phyloP scores from a whole-genome alignment of 2,329 filamentous ascomycete genomes.

The Lachnellula hyalina region DNA sequence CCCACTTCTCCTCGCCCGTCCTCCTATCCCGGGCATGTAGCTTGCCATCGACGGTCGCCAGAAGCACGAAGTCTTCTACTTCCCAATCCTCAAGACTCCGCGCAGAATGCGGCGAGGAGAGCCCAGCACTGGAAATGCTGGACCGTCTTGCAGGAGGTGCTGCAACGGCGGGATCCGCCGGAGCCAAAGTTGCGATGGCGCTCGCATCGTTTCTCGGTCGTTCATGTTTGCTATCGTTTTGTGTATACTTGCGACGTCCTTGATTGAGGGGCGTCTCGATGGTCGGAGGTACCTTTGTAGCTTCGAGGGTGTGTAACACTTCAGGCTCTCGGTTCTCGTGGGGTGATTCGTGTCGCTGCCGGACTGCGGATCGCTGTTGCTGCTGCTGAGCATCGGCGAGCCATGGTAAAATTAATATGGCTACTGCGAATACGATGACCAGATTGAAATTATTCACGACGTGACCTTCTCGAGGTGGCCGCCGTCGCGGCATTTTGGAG shows the following conservation, averaged over 20 bases:
- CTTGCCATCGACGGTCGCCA: slow-evolving; percentile 99
- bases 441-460: slow-evolving; percentile 40
- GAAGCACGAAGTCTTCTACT: slow-evolving; percentile 99
- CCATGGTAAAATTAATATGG: slow-evolving; percentile 53
- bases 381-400: slow-evolving; percentile 62
- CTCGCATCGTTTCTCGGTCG: slow-evolving; percentile 65
- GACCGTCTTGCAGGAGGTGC: slow-evolving; percentile 73
- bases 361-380: slow-evolving; percentile 43
- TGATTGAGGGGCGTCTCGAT: slow-evolving; percentile 29
- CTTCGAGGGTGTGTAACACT: slow-evolving; percentile 23
- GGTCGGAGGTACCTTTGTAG: slow-evolving; percentile 25
- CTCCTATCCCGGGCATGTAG: slow-evolving; percentile 86
- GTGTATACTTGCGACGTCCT: slow-evolving; percentile 28
- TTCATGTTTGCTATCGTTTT: slow-evolving; percentile 25
- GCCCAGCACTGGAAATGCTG: slow-evolving; percentile 52
- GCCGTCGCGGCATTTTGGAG: slow-evolving; percentile 54
- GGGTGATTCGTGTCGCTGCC: slow-evolving; percentile 26
- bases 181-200: slow-evolving; percentile 97
- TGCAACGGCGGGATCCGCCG: slow-evolving; percentile 92
- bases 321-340: slow-evolving; percentile 28
- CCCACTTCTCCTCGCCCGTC: slow-evolving; percentile 81
- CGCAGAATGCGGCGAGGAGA: slow-evolving; percentile 83
- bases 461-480: slow-evolving; percentile 54
- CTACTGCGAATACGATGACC: slow-evolving; percentile 48
- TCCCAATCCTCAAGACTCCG: slow-evolving; percentile 98